A percentile compares a stretch with the other conserved stretches of the same genome.
Conservation (phyloP, 306 rosid genomes). For the Cucumis hystrix region DNA sequence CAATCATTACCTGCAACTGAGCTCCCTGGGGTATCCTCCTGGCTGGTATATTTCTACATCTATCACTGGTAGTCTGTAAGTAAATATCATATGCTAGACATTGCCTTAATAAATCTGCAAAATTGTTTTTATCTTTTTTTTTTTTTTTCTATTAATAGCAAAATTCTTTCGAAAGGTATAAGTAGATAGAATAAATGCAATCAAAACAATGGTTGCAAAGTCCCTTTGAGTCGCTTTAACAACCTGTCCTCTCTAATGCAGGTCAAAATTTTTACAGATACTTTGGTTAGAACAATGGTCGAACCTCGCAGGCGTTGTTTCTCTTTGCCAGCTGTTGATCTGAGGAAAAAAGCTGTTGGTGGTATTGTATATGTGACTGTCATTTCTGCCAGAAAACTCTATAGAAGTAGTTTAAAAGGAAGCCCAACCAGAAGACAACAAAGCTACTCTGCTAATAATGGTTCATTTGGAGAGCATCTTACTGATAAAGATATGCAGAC, state of each 20-base stretch:
- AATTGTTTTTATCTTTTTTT: not conserved
- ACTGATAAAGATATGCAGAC: slow-evolving; percentile 59
- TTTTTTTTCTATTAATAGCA: not conserved
- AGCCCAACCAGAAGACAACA: slow-evolving; percentile 45
- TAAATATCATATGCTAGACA: not conserved
- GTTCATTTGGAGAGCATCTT: slow-evolving; percentile 37
- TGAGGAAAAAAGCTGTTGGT: slow-evolving; percentile 76
- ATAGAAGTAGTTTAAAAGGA: slow-evolving; percentile 51
- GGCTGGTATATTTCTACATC: slow-evolving; percentile 55
- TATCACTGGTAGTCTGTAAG: not conserved
- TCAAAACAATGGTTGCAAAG: not conserved
- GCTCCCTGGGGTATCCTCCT: slow-evolving; percentile 87
- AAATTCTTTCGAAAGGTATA: not conserved
- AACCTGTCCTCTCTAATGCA: slow-evolving; percentile 13
- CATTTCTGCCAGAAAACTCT: slow-evolving; percentile 65
- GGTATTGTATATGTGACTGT: slow-evolving; percentile 70
- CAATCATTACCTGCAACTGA: slow-evolving; percentile 93
- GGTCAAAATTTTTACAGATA: slow-evolving; percentile 73
- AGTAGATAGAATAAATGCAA: not conserved
- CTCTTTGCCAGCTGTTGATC: slow-evolving; percentile 64
- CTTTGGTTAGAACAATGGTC: slow-evolving; percentile 82
- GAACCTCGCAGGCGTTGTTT: slow-evolving; percentile 91
- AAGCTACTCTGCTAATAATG: slow-evolving; percentile 29
- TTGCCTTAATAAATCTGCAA: not conserved
- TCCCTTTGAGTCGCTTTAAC: not conserved